Evolutionary conservation across 2,329 filamentous ascomycete species (phyloP).

Genomic region (Aspergillus ochraceoroseus): DNA sequence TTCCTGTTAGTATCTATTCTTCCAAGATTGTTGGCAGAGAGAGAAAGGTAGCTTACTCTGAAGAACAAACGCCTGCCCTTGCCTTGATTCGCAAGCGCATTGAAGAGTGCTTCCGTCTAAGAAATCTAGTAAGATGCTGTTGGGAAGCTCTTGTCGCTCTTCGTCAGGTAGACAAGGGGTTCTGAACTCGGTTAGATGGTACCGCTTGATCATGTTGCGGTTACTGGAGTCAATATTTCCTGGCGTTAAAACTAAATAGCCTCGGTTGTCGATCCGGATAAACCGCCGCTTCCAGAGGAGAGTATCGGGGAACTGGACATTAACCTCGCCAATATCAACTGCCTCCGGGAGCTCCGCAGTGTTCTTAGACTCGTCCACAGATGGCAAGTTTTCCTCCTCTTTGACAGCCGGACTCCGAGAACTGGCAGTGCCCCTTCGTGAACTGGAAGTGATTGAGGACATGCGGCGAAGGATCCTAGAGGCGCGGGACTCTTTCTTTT

Average conservation of each 20-base stretch:
- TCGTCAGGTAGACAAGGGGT: conserved; percentile 77
- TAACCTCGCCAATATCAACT: conserved; percentile 78
- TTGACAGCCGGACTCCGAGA: conserved; percentile 36
- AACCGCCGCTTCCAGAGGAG: conserved; percentile 93
- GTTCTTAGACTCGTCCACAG: conserved; percentile 22
- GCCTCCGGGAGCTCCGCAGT: conserved; percentile 44
- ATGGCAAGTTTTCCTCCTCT: conserved; percentile 34
- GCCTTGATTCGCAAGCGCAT: conserved; percentile 56
- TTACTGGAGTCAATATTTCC: conserved; percentile 57
- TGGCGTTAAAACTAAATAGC: conserved; percentile 74
- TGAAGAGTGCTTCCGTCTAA: conserved; percentile 59
- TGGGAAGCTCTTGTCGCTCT: conserved; percentile 85
- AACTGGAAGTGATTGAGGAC: conserved; percentile 54
- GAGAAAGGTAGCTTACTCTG: conserved; percentile 41
- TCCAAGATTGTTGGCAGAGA: background rate
- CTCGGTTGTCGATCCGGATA: conserved; percentile 76
- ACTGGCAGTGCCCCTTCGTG: conserved; percentile 47
- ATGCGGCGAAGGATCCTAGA: conserved; percentile 63
- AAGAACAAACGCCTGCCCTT: conserved; percentile 50
- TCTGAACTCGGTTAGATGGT: conserved; percentile 79
- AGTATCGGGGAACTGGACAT: conserved; percentile 95
- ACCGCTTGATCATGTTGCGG: conserved; percentile 67
- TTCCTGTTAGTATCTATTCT: conserved; percentile 12
- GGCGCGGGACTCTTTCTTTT: conserved; percentile 53
- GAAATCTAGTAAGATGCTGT: conserved; percentile 67